A percentile compares a stretch with the other conserved stretches of the same genome.
These are phyloP conservation scores for Vinca minor DNA, from an alignment of 257 asterid genomes.

Conservation along the genomic window DNA sequence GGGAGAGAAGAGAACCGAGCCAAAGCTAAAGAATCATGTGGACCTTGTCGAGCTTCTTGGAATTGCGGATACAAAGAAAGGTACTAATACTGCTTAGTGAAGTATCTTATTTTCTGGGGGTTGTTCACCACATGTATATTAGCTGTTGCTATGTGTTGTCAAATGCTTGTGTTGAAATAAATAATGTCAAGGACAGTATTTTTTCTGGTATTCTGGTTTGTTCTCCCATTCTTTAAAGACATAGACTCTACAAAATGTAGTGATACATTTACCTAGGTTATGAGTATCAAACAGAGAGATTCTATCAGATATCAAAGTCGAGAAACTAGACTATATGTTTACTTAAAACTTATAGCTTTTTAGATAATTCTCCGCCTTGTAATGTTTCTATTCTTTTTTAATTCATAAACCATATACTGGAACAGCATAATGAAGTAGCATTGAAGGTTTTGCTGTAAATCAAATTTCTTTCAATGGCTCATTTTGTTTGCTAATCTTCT, in stretches of 20 bases:
- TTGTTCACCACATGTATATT: not conserved
- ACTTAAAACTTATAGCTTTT: not conserved
- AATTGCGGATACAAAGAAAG: slow-evolving; percentile 66
- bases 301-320: not conserved
- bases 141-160: not conserved
- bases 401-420: not conserved
- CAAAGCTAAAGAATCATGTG: slow-evolving; percentile 79
- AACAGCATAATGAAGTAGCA: not conserved
- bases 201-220: not conserved
- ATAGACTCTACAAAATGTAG: not conserved
- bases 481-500: not conserved
- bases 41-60: slow-evolving; percentile 97
- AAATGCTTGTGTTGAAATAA: not conserved
- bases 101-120: not conserved
- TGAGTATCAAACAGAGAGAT: not conserved
- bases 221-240: not conserved
- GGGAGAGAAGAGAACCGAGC: slow-evolving; percentile 71
- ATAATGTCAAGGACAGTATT: not conserved
- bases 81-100: slow-evolving; percentile 19
- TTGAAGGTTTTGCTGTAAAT: not conserved
- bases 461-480: not conserved
- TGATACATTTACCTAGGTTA: not conserved
- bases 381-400: not conserved
- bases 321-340: not conserved
- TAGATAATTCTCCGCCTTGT: not conserved